A percentile compares a stretch with the other conserved stretches of the same genome.
These are phyloP conservation scores for Rhazya stricta DNA, from an alignment of 257 asterid genomes.

Conservation along the genomic window DNA sequence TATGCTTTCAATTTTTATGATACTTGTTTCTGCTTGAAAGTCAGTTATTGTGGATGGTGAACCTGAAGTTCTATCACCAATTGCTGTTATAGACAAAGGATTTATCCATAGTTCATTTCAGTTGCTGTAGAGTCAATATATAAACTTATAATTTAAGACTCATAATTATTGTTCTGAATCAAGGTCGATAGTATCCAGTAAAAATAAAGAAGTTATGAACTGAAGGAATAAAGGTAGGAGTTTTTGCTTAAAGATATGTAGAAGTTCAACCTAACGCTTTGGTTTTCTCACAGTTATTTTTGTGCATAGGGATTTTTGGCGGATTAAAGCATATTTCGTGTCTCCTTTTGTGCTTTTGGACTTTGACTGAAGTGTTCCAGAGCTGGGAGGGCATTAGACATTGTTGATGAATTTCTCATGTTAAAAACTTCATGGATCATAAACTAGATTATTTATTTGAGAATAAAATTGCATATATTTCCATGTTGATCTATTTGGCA, in stretches of 20 bases:
- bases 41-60: conserved; percentile 1
- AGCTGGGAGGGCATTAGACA: not conserved
- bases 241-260: not conserved
- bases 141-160: not conserved
- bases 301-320: not conserved
- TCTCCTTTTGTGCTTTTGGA: not conserved
- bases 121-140: not conserved
- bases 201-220: not conserved
- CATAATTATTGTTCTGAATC: not conserved
- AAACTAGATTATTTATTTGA: not conserved
- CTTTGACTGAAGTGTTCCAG: not conserved
- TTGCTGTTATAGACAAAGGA: not conserved
- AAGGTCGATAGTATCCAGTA: not conserved
- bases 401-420: not conserved
- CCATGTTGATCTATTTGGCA: not conserved
- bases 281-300: not conserved
- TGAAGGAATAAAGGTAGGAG: not conserved
- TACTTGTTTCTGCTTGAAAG: not conserved
- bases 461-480: not conserved
- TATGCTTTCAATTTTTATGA: not conserved
- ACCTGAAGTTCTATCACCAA: conserved; percentile 5
- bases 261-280: not conserved
- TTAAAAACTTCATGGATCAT: not conserved
- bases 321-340: not conserved
- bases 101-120: not conserved